Evolutionary conservation across 1,284 basidiomycete genomes (phyloP).

Genomic region (Phlebopus sp.): DNA sequence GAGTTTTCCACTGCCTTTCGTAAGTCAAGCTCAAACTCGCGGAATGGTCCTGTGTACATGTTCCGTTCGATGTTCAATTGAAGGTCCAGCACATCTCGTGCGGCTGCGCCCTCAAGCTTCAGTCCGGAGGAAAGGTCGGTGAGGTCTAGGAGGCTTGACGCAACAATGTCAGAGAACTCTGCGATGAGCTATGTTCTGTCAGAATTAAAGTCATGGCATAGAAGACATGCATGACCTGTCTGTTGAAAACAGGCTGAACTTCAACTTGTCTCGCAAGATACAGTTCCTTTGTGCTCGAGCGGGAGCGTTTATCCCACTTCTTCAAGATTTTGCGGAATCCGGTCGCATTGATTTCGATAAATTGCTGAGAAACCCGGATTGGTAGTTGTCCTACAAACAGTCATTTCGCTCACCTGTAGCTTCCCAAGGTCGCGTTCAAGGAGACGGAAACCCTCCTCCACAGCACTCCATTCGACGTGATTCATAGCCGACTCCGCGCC

Average conservation of each 20-base stretch:
- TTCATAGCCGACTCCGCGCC: slow-evolving; percentile 57
- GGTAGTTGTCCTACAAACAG: slow-evolving; percentile 19
- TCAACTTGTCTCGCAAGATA: slow-evolving; percentile 98
- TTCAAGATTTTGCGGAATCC: slow-evolving; percentile 98
- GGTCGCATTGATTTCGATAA: slow-evolving; percentile 96
- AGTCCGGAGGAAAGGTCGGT: slow-evolving; percentile 80
- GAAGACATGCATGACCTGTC: slow-evolving; percentile 62
- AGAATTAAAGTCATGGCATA: slow-evolving; percentile 11
- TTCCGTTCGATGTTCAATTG: slow-evolving; percentile 66
- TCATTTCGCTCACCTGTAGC: slow-evolving; percentile 67
- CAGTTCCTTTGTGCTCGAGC: slow-evolving; percentile 92
- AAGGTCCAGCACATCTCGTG: slow-evolving; percentile 64
- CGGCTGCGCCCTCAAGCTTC: slow-evolving; percentile 61
- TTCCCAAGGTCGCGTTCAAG: slow-evolving; percentile 96
- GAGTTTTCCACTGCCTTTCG: slow-evolving; percentile 67
- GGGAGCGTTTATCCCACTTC: slow-evolving; percentile 98
- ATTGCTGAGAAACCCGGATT: slow-evolving; percentile 59
- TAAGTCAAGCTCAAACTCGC: slow-evolving; percentile 85
- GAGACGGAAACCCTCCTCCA: slow-evolving; percentile 94
- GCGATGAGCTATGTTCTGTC: slow-evolving; percentile 71
- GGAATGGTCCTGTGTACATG: slow-evolving; percentile 67
- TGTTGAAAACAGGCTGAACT: slow-evolving; percentile 96
- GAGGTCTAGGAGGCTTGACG: slow-evolving; percentile 89
- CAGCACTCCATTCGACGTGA: slow-evolving; percentile 87
- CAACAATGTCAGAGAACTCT: slow-evolving; percentile 92